These are phyloP conservation scores for Phragmites australis DNA, from an alignment of 176 grass and related monocot species.

Conservation along the genomic window DNA sequence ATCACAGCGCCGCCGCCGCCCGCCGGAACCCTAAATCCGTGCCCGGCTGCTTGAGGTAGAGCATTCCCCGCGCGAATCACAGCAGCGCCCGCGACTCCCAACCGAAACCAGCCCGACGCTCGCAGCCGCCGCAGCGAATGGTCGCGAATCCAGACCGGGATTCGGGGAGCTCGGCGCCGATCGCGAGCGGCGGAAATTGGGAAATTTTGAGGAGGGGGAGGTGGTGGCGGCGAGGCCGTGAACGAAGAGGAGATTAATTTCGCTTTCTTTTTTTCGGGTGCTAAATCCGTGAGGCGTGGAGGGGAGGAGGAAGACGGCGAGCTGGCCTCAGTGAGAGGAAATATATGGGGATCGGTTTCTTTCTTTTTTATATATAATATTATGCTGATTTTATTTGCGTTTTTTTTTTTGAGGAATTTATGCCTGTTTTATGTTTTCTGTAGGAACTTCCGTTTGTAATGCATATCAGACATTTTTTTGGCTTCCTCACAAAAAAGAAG, in stretches of 20 bases:
- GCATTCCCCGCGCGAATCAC: slow-evolving; percentile 58
- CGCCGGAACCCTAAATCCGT: slow-evolving; percentile 54
- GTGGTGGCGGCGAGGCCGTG: slow-evolving; percentile 25
- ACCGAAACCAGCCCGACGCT: background rate
- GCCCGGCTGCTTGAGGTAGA: slow-evolving; percentile 61
- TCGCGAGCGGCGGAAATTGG: slow-evolving; percentile 27
- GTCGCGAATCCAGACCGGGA: background rate
- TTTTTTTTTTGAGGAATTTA: background rate
- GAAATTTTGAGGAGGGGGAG: background rate
- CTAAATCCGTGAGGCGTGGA: slow-evolving; percentile 53
- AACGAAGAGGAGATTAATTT: slow-evolving; percentile 43
- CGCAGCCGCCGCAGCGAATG: background rate
- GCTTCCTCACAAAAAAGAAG: too few species aligned
- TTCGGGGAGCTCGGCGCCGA: slow-evolving; percentile 22
- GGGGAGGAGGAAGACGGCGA: slow-evolving; percentile 19
- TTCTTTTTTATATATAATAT: background rate
- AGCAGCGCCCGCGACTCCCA: slow-evolving; percentile 33
- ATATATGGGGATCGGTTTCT: slow-evolving; percentile 24
- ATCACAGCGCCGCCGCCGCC: slow-evolving; percentile 42
- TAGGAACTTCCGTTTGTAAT: background rate
- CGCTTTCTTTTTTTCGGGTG: slow-evolving; percentile 11
- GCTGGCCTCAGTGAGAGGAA: slow-evolving; percentile 26
- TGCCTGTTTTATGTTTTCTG: background rate
- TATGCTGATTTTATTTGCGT: background rate
- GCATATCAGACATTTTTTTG: too few species aligned